phyloP scores from a whole-genome alignment of 2,329 filamentous ascomycete genomes.

The Trichoderma sp. region DNA sequence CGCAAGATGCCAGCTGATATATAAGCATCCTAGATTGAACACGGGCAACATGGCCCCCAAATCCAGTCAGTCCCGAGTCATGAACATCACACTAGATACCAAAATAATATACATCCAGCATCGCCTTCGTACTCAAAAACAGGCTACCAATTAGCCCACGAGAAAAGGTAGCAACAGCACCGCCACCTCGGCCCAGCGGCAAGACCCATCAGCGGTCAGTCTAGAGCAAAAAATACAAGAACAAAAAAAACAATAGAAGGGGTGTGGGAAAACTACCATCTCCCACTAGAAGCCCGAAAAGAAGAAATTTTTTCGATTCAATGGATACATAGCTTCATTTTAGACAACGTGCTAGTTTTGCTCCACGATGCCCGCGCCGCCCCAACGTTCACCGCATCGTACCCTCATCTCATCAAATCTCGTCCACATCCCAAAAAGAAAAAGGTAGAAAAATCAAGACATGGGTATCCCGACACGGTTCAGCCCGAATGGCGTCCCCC shows the following conservation, averaged over 20 bases:
- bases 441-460: background rate
- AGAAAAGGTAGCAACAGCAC: background rate
- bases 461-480: slow-evolving; percentile 8
- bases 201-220: background rate
- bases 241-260: background rate
- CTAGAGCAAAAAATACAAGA: background rate
- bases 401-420: background rate
- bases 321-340: background rate
- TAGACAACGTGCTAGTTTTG: background rate
- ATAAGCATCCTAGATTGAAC: background rate
- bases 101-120: background rate
- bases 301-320: background rate
- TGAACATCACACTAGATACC: background rate
- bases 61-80: background rate
- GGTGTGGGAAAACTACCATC: background rate
- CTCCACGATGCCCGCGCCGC: background rate
- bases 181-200: background rate
- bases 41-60: background rate
- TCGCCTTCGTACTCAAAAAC: background rate
- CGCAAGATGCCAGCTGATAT: background rate
- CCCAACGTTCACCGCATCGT: background rate
- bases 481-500: background rate
- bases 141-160: background rate
- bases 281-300: slow-evolving; percentile 7
- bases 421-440: background rate